These are phyloP conservation scores for Blastocrithidia nonstop DNA, from an alignment of 208 protist genomes.

Conservation along the genomic window DNA sequence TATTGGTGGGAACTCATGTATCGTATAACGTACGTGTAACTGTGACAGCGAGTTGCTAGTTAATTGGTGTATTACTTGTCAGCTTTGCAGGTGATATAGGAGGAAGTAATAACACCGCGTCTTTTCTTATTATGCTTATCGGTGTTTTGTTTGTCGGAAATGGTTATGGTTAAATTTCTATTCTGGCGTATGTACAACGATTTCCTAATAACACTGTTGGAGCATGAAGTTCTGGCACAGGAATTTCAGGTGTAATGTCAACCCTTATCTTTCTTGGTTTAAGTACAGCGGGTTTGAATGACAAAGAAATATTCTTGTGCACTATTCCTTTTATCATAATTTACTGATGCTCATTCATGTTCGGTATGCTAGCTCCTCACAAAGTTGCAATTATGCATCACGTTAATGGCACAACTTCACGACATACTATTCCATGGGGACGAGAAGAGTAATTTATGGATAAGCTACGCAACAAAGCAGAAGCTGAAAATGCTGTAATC, in stretches of 20 bases:
- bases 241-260: constrained; percentile 69
- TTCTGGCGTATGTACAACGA: constrained; percentile 61
- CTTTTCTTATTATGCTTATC: constrained; percentile 52
- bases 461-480: constrained; percentile 6
- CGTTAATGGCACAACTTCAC: not conserved
- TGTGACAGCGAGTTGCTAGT: constrained; percentile 15
- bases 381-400: constrained; percentile 15
- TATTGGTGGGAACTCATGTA: constrained; percentile 50
- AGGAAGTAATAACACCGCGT: constrained; percentile 17
- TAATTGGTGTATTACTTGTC: constrained; percentile 69
- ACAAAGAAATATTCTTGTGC: constrained; percentile 48
- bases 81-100: constrained; percentile 38
- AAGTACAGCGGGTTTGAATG: constrained; percentile 20
- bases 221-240: constrained; percentile 78
- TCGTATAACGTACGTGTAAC: constrained; percentile 66
- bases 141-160: constrained; percentile 53
- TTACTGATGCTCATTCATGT: constrained; percentile 59
- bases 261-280: constrained; percentile 64
- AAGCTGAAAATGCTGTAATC: not conserved
- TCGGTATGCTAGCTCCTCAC: constrained; percentile 42
- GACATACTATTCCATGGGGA: constrained; percentile 9
- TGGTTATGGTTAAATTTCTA: constrained; percentile 67
- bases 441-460: constrained; percentile 17
- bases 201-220: constrained; percentile 65
- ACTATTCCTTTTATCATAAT: constrained; percentile 32